phyloP scores from a whole-genome alignment of 768 basidiomycete species.

The Termitomyces sp. region DNA sequence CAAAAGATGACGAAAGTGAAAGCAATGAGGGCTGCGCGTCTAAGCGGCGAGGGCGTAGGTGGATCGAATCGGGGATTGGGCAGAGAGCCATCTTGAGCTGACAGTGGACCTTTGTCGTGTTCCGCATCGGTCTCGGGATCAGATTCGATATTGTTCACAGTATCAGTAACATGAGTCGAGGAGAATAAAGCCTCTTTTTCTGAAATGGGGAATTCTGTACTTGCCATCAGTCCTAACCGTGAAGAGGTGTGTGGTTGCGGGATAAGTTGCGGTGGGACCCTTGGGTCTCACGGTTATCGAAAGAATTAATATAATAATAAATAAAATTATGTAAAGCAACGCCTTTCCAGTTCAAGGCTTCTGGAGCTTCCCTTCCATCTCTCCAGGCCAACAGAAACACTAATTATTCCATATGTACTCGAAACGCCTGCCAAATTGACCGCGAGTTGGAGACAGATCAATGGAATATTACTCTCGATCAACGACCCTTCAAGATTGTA shows the following conservation, averaged over 20 bases:
- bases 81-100: neutral
- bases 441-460: no score
- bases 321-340: no score
- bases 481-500: no score
- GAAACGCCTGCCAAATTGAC: no score
- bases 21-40: constrained; percentile 38
- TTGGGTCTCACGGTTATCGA: neutral
- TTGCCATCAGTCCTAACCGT: neutral
- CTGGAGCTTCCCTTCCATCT: no score
- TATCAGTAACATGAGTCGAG: neutral
- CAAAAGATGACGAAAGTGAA: constrained; percentile 38
- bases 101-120: neutral
- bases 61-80: constrained; percentile 29
- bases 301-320: no score
- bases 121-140: neutral
- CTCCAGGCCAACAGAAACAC: no score
- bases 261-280: no score
- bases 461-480: no score
- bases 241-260: neutral
- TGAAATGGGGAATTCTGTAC: neutral
- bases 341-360: no score
- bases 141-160: neutral
- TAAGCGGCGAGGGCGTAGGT: constrained; percentile 38
- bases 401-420: no score
- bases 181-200: constrained; percentile 3